Percentiles rank a stretch among this genome's conserved stretches.
Conservation (phyloP, 2,329 filamentous ascomycete species). For the Aspergillus puulaauensis region DNA sequence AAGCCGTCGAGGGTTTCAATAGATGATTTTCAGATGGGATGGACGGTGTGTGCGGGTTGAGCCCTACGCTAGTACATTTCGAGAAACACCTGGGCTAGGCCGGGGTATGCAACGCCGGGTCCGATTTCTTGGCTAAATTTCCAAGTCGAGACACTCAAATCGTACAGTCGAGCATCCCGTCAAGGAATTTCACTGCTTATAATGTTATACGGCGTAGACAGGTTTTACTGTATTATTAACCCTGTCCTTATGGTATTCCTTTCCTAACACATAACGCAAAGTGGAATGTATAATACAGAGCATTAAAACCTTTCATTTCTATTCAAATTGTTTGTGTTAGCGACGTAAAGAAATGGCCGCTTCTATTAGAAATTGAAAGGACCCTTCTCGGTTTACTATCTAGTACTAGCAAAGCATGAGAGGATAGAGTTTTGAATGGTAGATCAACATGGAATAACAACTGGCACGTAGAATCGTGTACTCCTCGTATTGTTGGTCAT, state of each 20-base stretch:
- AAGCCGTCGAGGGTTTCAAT: conserved; percentile 37
- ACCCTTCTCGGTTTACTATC: neutral
- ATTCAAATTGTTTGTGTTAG: neutral
- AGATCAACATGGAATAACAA: neutral
- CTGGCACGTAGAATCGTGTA: neutral
- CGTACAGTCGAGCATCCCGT: too few species aligned
- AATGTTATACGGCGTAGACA: too few species aligned
- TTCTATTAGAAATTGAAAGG: neutral
- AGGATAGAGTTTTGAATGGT: neutral
- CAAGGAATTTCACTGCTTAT: too few species aligned
- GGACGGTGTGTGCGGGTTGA: conserved; percentile 45
- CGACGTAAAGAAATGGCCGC: neutral
- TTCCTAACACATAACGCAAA: too few species aligned
- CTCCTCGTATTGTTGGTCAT: neutral
- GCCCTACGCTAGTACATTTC: conserved; percentile 41
- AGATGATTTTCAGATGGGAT: conserved; percentile 40
- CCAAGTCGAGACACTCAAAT: too few species aligned
- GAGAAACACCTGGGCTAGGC: conserved; percentile 4
- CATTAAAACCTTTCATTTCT: too few species aligned
- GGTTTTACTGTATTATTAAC: too few species aligned
- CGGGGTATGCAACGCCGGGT: neutral
- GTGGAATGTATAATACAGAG: too few species aligned
- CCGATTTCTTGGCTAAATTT: neutral
- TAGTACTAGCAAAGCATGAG: neutral
- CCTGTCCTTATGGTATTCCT: too few species aligned